Evolutionary conservation across 2,329 filamentous ascomycete species (phyloP).

Genomic region (Fusarium sublunatum): DNA sequence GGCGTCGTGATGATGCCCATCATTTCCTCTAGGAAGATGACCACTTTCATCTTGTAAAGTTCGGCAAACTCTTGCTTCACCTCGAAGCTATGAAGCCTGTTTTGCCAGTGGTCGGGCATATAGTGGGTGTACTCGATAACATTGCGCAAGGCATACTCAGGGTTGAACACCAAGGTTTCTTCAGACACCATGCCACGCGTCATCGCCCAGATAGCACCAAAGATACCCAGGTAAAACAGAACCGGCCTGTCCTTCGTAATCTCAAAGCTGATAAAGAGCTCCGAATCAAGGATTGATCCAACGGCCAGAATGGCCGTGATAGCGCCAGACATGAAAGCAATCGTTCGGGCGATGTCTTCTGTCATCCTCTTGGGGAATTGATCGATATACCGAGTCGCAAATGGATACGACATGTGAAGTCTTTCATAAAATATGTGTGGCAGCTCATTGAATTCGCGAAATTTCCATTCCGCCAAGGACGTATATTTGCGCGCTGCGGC

Average conservation of each 20-base stretch:
- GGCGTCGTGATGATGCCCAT: slow-evolving; percentile 93
- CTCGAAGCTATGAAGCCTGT: slow-evolving; percentile 90
- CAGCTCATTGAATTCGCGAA: slow-evolving; percentile 97
- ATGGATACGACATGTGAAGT: slow-evolving; percentile 93
- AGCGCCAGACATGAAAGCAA: slow-evolving; percentile 88
- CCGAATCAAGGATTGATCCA: slow-evolving; percentile 87
- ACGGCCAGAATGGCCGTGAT: slow-evolving; percentile 86
- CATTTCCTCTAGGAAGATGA: slow-evolving; percentile 93
- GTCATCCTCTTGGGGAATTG: slow-evolving; percentile 97
- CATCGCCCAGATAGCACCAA: slow-evolving; percentile 85
- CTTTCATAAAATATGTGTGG: slow-evolving; percentile 91
- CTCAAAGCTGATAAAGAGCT: slow-evolving; percentile 91
- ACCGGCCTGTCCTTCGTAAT: slow-evolving; percentile 89
- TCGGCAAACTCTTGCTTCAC: slow-evolving; percentile 90
- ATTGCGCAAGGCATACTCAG: slow-evolving; percentile 86
- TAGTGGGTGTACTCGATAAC: slow-evolving; percentile 96
- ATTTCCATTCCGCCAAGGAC: slow-evolving; percentile 95
- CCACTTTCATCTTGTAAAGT: slow-evolving; percentile 90
- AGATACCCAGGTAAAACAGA: slow-evolving; percentile 87
- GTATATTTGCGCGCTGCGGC: slow-evolving; percentile 88
- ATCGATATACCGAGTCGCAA: slow-evolving; percentile 90
- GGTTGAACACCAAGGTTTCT: slow-evolving; percentile 90
- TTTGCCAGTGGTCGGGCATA: slow-evolving; percentile 88
- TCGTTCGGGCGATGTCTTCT: slow-evolving; percentile 83
- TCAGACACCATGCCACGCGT: slow-evolving; percentile 87